Conservation (phyloP, 2,329 filamentous ascomycete genomes). For the Fusarium tupiense region DNA sequence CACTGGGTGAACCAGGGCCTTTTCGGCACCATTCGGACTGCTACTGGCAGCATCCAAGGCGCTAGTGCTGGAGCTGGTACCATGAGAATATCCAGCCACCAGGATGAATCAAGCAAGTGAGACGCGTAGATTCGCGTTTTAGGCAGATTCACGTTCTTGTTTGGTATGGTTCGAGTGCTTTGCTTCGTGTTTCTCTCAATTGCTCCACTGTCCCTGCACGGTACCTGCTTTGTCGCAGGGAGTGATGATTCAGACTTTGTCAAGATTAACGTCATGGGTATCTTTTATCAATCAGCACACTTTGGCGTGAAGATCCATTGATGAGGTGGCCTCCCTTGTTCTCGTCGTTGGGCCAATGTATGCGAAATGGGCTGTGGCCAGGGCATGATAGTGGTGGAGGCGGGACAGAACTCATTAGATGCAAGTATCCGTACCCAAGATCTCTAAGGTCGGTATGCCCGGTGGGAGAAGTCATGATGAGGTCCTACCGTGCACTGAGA, state of each 20-base stretch:
- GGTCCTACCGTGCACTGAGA: background rate
- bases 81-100: slow-evolving; percentile 37
- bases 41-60: slow-evolving; percentile 23
- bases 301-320: background rate
- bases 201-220: slow-evolving; percentile 8
- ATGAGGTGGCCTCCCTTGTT: slow-evolving; percentile 11
- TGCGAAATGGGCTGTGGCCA: slow-evolving; percentile 24
- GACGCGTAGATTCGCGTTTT: slow-evolving; percentile 41
- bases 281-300: slow-evolving; percentile 49
- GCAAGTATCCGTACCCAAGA: background rate
- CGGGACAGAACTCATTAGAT: slow-evolving; percentile 13
- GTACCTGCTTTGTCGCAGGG: slow-evolving; percentile 27
- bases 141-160: slow-evolving; percentile 30
- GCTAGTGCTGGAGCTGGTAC: slow-evolving; percentile 27
- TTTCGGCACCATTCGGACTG: slow-evolving; percentile 28
- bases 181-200: slow-evolving; percentile 14
- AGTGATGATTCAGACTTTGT: slow-evolving; percentile 40
- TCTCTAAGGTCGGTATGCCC: background rate
- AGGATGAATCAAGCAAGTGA: slow-evolving; percentile 31
- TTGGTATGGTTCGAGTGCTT: slow-evolving; percentile 17
- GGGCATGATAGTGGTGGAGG: slow-evolving; percentile 25
- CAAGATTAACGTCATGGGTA: slow-evolving; percentile 34
- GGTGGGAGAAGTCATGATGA: slow-evolving; percentile 38
- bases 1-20: slow-evolving; percentile 37
- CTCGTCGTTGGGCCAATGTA: slow-evolving; percentile 37